Evolutionary conservation across 1,139 yeast genomes (phyloP).

Genomic region (Saccharomycopsis crataegensis): DNA sequence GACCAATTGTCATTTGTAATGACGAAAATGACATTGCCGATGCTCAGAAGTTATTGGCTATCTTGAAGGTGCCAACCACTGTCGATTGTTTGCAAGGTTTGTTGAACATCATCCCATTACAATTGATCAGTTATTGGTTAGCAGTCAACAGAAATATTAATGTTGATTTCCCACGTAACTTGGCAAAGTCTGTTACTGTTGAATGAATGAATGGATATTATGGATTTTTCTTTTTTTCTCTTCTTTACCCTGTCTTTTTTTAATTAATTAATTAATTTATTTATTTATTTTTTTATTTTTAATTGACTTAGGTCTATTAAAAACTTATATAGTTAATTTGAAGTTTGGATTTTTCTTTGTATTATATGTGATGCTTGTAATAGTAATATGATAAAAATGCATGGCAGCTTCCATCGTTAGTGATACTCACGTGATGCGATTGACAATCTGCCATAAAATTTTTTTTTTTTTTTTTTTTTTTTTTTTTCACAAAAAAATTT

Average conservation of each 20-base stretch:
- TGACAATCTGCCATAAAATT: background rate
- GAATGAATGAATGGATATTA: conserved; percentile 28
- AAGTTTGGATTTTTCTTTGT: no score
- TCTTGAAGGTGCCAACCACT: conserved; percentile 86
- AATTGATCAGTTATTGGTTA: conserved; percentile 94
- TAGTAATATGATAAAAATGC: no score
- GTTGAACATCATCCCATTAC: conserved; percentile 89
- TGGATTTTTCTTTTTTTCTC: background rate
- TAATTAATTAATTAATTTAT: background rate
- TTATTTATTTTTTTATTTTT: background rate
- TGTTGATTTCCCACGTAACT: conserved; percentile 97
- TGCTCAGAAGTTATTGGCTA: conserved; percentile 46
- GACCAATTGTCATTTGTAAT: conserved; percentile 90
- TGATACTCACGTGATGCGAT: background rate
- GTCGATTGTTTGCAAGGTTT: conserved; percentile 98
- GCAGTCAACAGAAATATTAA: conserved; percentile 94
- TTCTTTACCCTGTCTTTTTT: background rate
- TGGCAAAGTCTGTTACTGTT: conserved; percentile 97
- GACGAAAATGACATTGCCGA: conserved; percentile 66
- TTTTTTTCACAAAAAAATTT: no score
- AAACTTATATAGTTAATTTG: no score
- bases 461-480: no score
- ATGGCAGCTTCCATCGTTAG: no score
- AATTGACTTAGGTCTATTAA: background rate
- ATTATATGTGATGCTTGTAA: no score